Conservation (phyloP, 768 basidiomycete species). For the Amanita inopinata region DNA sequence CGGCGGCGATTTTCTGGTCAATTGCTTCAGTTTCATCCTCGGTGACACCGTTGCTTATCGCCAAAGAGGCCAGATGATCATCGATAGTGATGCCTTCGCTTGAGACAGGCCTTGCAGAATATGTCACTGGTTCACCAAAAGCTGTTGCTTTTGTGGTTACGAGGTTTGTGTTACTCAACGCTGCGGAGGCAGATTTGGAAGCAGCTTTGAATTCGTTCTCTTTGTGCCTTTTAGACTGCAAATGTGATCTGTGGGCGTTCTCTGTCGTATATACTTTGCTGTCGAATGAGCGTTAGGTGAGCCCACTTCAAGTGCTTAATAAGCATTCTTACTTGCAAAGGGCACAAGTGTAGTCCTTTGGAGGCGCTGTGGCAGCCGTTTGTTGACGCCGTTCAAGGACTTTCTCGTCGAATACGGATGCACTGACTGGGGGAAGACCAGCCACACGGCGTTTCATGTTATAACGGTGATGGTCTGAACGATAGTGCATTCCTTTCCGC, state of each 20-base stretch:
- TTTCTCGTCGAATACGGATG: slow-evolving; percentile 76
- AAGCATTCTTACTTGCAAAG: slow-evolving; percentile 71
- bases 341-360: slow-evolving; percentile 55
- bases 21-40: slow-evolving; percentile 47
- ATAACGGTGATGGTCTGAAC: slow-evolving; percentile 92
- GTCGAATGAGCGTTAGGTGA: slow-evolving; percentile 4
- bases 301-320: slow-evolving; percentile 1
- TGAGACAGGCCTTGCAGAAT: too few species aligned
- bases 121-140: too few species aligned
- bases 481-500: slow-evolving; percentile 69
- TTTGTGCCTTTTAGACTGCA: slow-evolving; percentile 83
- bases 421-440: slow-evolving; percentile 75
- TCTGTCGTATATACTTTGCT: slow-evolving; percentile 88
- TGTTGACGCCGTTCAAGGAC: slow-evolving; percentile 71
- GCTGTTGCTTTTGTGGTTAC: too few species aligned
- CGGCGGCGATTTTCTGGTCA: slow-evolving; percentile 67
- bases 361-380: slow-evolving; percentile 57
- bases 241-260: slow-evolving; percentile 82
- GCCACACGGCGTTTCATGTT: slow-evolving; percentile 98
- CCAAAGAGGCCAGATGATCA: neutral
- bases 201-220: slow-evolving; percentile 51
- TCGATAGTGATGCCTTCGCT: too few species aligned
- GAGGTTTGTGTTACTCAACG: neutral
- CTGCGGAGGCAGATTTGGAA: neutral
- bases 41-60: slow-evolving; percentile 21